Percentiles rank a stretch among this genome's conserved stretches.
These are phyloP conservation scores for Microsporum canis DNA, from an alignment of 2,329 filamentous ascomycete genomes.

Conservation along the genomic window DNA sequence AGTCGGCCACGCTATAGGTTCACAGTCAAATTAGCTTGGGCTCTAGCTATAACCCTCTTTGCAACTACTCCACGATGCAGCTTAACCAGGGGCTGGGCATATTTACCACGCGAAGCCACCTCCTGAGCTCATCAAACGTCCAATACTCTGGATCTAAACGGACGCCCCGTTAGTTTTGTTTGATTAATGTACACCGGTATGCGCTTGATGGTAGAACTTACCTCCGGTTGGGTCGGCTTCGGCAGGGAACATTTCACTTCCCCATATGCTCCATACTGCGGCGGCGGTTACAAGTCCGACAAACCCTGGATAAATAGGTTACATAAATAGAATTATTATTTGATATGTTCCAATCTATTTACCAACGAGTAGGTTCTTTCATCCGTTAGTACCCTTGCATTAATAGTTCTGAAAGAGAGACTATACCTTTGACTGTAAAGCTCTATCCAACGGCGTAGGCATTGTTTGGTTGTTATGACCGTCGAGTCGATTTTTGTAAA, in stretches of 20 bases:
- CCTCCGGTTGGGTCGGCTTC: slow-evolving; percentile 66
- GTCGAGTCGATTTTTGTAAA: background rate
- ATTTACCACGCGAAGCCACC: slow-evolving; percentile 67
- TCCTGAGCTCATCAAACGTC: slow-evolving; percentile 66
- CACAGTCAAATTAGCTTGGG: slow-evolving; percentile 3
- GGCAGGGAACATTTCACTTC: slow-evolving; percentile 68
- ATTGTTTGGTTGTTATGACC: slow-evolving; percentile 35
- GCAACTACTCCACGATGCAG: background rate
- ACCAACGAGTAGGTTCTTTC: slow-evolving; percentile 60
- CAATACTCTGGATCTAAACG: slow-evolving; percentile 53
- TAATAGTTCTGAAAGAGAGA: background rate
- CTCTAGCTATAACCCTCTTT: background rate
- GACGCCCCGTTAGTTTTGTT: background rate
- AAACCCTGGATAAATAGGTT: slow-evolving; percentile 47
- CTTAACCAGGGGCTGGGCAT: background rate
- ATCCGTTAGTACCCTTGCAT: slow-evolving; percentile 13
- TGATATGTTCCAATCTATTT: slow-evolving; percentile 15
- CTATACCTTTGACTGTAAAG: slow-evolving; percentile 56
- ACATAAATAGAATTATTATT: slow-evolving; percentile 2
- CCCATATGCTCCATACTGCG: slow-evolving; percentile 75
- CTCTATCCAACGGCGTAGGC: slow-evolving; percentile 59
- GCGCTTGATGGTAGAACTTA: slow-evolving; percentile 26
- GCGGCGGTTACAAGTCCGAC: slow-evolving; percentile 70
- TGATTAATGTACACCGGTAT: background rate
- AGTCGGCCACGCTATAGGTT: slow-evolving; percentile 49